Percentiles rank a stretch among this genome's conserved stretches.
These are phyloP conservation scores for Pezicula carpinea DNA, from an alignment of 2,329 filamentous ascomycete genomes.

Conservation along the genomic window DNA sequence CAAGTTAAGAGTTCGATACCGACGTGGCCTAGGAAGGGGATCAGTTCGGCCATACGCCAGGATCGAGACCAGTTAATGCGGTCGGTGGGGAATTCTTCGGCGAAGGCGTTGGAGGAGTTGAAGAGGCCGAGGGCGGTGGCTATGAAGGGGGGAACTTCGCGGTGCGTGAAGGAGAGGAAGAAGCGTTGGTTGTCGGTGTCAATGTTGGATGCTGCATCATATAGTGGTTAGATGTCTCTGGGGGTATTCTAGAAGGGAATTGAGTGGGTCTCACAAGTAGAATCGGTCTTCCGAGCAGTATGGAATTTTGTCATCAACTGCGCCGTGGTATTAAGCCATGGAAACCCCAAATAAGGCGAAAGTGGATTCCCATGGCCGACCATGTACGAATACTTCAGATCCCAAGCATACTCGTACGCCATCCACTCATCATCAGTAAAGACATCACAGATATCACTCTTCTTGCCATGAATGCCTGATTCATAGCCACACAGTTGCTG, in stretches of 20 bases:
- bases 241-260: too few relatives aligned
- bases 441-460: conserved; percentile 56
- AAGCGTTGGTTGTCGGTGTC: conserved; percentile 46
- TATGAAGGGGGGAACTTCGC: conserved; percentile 63
- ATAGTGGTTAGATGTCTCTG: not conserved
- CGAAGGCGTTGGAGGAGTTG: conserved; percentile 59
- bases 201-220: conserved; percentile 1
- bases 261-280: not conserved
- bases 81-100: conserved; percentile 60
- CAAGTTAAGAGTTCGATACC: conserved; percentile 63
- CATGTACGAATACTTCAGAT: conserved; percentile 62
- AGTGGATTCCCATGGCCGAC: conserved; percentile 57
- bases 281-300: conserved; percentile 7
- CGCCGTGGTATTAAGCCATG: conserved; percentile 62
- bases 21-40: conserved; percentile 63
- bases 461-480: conserved; percentile 55
- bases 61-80: conserved; percentile 58
- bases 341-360: conserved; percentile 55
- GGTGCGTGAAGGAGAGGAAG: conserved; percentile 65
- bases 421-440: conserved; percentile 61
- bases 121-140: conserved; percentile 64
- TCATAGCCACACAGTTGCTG: conserved; percentile 64
- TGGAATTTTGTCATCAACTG: conserved; percentile 36
- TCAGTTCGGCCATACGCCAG: conserved; percentile 58
- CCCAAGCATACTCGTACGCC: conserved; percentile 61